These are phyloP conservation scores for Delitschia confertaspora DNA, from an alignment of 495 filamentous ascomycete species.

Conservation along the genomic window DNA sequence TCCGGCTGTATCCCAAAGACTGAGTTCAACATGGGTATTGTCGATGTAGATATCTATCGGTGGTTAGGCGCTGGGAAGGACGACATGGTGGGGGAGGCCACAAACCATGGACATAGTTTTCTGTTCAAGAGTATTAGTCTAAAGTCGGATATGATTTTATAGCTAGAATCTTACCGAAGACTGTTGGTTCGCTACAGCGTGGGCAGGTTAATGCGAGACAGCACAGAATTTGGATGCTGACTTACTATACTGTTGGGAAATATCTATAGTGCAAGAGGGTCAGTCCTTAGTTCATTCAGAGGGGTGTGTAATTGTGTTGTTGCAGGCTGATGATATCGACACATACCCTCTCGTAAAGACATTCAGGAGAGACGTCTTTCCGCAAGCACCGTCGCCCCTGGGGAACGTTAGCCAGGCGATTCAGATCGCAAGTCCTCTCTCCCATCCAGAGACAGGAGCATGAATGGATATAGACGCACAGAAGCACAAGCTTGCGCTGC, in stretches of 20 bases:
- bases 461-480: conserved; percentile 63
- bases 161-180: conserved; percentile 63
- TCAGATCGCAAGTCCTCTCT: conserved; percentile 19
- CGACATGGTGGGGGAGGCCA: neutral
- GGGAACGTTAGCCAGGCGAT: conserved; percentile 11
- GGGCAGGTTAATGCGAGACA: conserved; percentile 1
- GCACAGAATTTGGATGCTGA: neutral
- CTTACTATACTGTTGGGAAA: conserved; percentile 94
- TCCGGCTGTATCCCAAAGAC: conserved; percentile 95
- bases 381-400: conserved; percentile 93
- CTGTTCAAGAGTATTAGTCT: conserved; percentile 36
- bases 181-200: conserved; percentile 69
- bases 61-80: conserved; percentile 2
- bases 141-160: neutral
- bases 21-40: conserved; percentile 89
- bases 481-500: conserved; percentile 92
- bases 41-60: conserved; percentile 89
- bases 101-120: conserved; percentile 97
- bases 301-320: conserved; percentile 1
- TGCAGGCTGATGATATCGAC: neutral
- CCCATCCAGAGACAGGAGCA: neutral
- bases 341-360: conserved; percentile 95
- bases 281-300: neutral
- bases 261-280: conserved; percentile 50
- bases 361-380: conserved; percentile 94